Conservation (phyloP, 305 asterid species). For the Fraxinus nigra region DNA sequence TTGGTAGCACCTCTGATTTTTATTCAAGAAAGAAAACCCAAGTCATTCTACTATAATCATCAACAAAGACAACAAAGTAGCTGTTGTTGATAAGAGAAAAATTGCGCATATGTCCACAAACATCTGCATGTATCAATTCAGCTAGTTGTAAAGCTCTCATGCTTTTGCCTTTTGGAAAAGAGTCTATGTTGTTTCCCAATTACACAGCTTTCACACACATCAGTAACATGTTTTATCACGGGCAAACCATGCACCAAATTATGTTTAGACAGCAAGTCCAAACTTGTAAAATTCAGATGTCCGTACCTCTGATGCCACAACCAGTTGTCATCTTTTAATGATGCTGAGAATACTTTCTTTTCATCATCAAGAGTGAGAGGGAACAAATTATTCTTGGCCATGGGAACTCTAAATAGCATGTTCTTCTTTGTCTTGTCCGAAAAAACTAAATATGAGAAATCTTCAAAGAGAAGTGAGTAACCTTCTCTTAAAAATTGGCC, state of each 20-base stretch:
- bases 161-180: neutral
- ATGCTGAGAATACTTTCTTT: neutral
- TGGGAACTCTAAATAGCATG: neutral
- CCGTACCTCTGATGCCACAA: neutral
- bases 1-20: neutral
- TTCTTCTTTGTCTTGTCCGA: neutral
- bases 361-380: neutral
- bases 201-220: conserved; percentile 14
- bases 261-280: neutral
- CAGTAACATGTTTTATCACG: neutral
- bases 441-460: neutral
- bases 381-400: neutral
- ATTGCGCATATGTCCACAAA: neutral
- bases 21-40: neutral
- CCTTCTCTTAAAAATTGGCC: conserved; percentile 5
- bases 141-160: neutral
- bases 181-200: conserved; percentile 9
- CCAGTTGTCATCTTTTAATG: neutral
- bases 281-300: neutral
- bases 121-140: neutral
- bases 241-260: neutral
- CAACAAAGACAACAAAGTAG: neutral
- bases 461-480: neutral
- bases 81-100: neutral
- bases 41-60: neutral